Conservation (phyloP, 306 rosid genomes). For the Vigna unguiculata region DNA sequence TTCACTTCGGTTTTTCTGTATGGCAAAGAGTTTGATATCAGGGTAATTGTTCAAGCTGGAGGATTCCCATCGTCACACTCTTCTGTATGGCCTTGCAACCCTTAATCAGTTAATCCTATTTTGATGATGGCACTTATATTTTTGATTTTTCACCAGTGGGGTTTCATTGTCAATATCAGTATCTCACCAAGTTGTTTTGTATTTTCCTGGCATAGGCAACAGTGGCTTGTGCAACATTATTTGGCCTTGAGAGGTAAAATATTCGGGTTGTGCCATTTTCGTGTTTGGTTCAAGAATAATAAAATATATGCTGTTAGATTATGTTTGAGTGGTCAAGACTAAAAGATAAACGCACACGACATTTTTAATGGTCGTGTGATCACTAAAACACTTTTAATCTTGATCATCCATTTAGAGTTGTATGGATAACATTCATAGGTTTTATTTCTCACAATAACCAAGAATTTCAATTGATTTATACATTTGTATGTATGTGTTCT, state of each 20-base stretch:
- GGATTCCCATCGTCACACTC: constrained; percentile 97
- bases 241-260: constrained; percentile 85
- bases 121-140: constrained; percentile 4
- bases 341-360: background rate
- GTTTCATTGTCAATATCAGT: constrained; percentile 37
- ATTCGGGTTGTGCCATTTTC: background rate
- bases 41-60: constrained; percentile 68
- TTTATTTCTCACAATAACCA: constrained; percentile 3
- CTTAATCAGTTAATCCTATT: constrained; percentile 11
- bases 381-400: background rate
- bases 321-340: background rate
- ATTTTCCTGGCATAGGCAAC: constrained; percentile 66
- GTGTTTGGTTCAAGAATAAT: constrained; percentile 8
- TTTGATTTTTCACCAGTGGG: background rate
- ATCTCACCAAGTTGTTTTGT: constrained; percentile 45
- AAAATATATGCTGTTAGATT: background rate
- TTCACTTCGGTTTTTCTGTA: constrained; percentile 68
- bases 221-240: constrained; percentile 79
- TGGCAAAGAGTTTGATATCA: constrained; percentile 77
- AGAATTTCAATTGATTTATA: background rate
- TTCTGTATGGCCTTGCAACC: constrained; percentile 62
- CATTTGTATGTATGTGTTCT: background rate
- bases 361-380: background rate
- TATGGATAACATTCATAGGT: background rate
- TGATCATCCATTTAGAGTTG: background rate